Evolutionary conservation across 179 eudicot genomes (phyloP).

Genomic region (Carnegiea gigantea): DNA sequence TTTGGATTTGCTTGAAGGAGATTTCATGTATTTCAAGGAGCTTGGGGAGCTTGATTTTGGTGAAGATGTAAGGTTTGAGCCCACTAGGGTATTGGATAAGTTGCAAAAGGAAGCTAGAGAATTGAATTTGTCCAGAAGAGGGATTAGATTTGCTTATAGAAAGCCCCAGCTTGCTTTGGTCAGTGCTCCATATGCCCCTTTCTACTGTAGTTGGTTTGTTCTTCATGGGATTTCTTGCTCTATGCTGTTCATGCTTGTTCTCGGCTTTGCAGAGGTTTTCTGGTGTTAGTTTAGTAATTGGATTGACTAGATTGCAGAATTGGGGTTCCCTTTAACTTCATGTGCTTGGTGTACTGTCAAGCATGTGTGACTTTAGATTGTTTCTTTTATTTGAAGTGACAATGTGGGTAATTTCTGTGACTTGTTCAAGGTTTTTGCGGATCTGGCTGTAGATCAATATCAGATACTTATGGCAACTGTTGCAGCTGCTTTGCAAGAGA

Average conservation of each 20-base stretch:
- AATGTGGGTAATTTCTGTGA: slow-evolving; percentile 32
- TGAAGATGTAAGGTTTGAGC: slow-evolving; percentile 64
- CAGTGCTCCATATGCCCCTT: slow-evolving; percentile 27
- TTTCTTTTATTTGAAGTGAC: slow-evolving; percentile 21
- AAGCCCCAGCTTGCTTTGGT: slow-evolving; percentile 92
- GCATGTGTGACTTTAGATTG: slow-evolving; percentile 7
- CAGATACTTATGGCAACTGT: slow-evolving; percentile 85
- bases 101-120: slow-evolving; percentile 53
- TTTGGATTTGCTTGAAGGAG: slow-evolving; percentile 33
- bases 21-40: slow-evolving; percentile 45
- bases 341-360: neutral
- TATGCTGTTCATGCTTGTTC: neutral
- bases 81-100: slow-evolving; percentile 47
- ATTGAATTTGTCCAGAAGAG: slow-evolving; percentile 37
- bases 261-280: slow-evolving; percentile 18
- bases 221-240: neutral
- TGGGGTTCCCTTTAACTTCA: neutral
- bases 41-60: slow-evolving; percentile 66
- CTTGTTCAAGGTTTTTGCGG: slow-evolving; percentile 66
- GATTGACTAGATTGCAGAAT: neutral
- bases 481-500: slow-evolving; percentile 62
- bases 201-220: neutral
- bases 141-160: slow-evolving; percentile 60
- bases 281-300: neutral
- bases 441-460: slow-evolving; percentile 67